Percentiles rank a stretch among this genome's conserved stretches.
Evolutionary conservation across 148 eudicot species (phyloP).

Genomic region (Tetragonia tetragonoides): DNA sequence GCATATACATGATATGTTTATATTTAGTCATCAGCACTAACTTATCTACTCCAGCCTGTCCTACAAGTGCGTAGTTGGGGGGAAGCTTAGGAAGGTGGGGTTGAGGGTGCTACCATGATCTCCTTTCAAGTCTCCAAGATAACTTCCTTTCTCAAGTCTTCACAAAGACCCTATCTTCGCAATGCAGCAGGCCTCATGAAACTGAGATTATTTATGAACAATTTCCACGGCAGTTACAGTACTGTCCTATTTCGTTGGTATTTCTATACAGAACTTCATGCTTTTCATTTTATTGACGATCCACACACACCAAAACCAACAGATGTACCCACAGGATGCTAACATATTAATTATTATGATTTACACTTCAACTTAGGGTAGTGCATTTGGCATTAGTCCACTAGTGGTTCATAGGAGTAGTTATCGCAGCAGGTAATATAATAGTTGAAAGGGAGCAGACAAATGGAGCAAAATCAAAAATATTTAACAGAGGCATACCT

Average conservation of each 20-base stretch:
- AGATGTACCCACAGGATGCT: background rate
- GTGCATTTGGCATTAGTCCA: background rate
- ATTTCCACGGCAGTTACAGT: background rate
- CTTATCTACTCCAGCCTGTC: too few species aligned
- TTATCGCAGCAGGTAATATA: too few species aligned
- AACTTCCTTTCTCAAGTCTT: background rate
- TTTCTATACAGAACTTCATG: too few species aligned
- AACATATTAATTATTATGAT: background rate
- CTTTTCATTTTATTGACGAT: too few species aligned
- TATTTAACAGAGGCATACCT: conserved; percentile 41
- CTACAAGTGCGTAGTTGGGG: background rate
- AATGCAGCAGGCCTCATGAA: background rate
- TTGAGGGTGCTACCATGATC: background rate
- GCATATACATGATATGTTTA: background rate
- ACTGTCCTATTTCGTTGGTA: background rate
- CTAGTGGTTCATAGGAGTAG: background rate
- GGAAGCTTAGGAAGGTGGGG: background rate
- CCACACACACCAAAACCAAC: background rate
- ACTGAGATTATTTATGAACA: background rate
- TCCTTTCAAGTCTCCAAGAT: background rate
- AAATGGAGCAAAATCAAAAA: background rate
- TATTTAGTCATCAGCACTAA: too few species aligned
- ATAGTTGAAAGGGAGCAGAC: background rate
- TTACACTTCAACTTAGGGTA: background rate
- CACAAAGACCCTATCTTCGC: background rate